Evolutionary conservation across 257 asterid genomes (phyloP).

Genomic region (Thymus quinquecostatus): DNA sequence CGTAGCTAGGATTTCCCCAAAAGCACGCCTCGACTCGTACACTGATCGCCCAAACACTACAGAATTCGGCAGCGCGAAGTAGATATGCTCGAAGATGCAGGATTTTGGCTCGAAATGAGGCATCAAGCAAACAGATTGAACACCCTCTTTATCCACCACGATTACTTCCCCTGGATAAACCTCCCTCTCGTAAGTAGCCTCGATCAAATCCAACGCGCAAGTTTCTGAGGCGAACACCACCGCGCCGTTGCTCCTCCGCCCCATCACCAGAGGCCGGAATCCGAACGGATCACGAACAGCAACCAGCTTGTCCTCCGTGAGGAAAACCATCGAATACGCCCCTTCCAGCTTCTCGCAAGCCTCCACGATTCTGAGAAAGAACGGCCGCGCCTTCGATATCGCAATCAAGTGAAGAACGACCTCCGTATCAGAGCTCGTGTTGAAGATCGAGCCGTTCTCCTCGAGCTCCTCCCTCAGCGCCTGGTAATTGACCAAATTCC

Average conservation of each 20-base stretch:
- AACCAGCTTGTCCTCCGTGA: conserved; percentile 67
- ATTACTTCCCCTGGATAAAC: conserved; percentile 65
- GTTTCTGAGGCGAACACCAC: conserved; percentile 73
- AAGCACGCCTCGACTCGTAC: conserved; percentile 68
- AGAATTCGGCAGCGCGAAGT: conserved; percentile 78
- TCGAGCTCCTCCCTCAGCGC: conserved; percentile 72
- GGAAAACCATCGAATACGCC: conserved; percentile 78
- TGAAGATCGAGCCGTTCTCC: conserved; percentile 84
- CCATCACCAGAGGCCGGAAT: conserved; percentile 73
- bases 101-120: conserved; percentile 70
- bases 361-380: conserved; percentile 78
- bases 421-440: conserved; percentile 87
- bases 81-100: conserved; percentile 88
- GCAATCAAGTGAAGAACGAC: conserved; percentile 89
- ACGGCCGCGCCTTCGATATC: conserved; percentile 79
- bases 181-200: conserved; percentile 78
- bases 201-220: conserved; percentile 72
- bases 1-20: conserved; percentile 75
- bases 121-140: conserved; percentile 62
- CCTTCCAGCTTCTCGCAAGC: conserved; percentile 88
- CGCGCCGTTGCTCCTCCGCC: conserved; percentile 65
- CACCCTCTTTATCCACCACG: conserved; percentile 64
- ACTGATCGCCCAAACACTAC: conserved; percentile 82
- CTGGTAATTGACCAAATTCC: conserved; percentile 87
- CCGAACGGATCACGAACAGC: conserved; percentile 68